Base-by-base conservation (phyloP, 495 filamentous ascomycete genomes). In the Xylaria castorea region DNA sequence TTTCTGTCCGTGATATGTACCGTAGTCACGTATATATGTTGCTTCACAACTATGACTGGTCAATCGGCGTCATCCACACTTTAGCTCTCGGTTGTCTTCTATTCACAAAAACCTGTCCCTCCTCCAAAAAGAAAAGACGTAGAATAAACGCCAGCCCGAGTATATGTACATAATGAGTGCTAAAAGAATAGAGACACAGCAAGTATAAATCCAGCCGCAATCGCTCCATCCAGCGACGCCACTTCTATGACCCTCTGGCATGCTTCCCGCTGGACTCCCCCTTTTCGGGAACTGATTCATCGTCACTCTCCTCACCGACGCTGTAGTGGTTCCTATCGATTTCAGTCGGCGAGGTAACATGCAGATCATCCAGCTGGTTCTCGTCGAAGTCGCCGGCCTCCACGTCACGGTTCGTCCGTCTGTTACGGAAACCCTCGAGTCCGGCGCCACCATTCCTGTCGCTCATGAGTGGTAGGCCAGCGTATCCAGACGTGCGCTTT, bases 311-410 rank as follows among this genome's bases (percentile, higher is more conserved):
- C 25, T 80, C 86, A 36, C 89, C 91, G 18, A 92, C 81, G 75
- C 86, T 89, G 75, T 91, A 92, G 53, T 80, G 82, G 12, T 75
- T 71, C 22, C 71, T 73, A n/a, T 78, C 77, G 2, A 81, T 79
- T 18, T 83, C 83, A 3, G 72, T 80, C 20, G 85, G 86, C 36
- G 83, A 87, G 22, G 71, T 74, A 30, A 88, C 79, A 70, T 92
- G 88, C 58, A 97, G 80, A 73, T 94, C 89, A 78, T 97, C 93
- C 44, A 98, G 77, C 79, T 97, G 93, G 53, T 87, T 88, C 81
- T 98, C 96, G 75, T 98, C 94, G 83, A 96, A 98, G 78, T 95
- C 94, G 16, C 85, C 91, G 20, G 92, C 91, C 81, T 97, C 94
- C 42, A 97, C 81, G 79, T 95, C 93, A 36, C 84, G 79, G 4